These are phyloP conservation scores for Deuterostichococcus epilithicus DNA, from an alignment of 139 green algal species.

Conservation along the genomic window DNA sequence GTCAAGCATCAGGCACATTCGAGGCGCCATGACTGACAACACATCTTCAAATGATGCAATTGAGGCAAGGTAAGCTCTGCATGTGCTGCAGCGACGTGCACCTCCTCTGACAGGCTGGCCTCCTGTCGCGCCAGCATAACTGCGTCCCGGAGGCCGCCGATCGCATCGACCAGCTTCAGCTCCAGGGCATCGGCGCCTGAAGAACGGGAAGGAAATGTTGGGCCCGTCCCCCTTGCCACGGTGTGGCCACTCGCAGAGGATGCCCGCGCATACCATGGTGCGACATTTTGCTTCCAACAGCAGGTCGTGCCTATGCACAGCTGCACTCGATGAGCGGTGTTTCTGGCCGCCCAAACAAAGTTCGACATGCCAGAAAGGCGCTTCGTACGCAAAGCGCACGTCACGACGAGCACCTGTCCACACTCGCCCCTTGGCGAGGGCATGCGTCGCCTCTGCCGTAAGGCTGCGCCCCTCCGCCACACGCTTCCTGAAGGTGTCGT, in stretches of 20 bases:
- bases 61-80: constrained; percentile 1
- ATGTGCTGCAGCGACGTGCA: neutral
- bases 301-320: too few species aligned
- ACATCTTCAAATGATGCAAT: too few species aligned
- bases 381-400: too few species aligned
- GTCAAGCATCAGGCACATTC: too few species aligned
- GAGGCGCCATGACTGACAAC: too few species aligned
- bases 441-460: neutral
- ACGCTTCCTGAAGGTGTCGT: constrained; percentile 17
- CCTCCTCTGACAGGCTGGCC: constrained; percentile 11
- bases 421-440: constrained; percentile 27
- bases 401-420: constrained; percentile 12
- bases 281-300: too few species aligned
- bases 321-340: too few species aligned
- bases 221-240: too few species aligned
- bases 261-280: too few species aligned
- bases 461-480: constrained; percentile 20
- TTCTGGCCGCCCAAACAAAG: too few species aligned
- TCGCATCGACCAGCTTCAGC: constrained; percentile 21
- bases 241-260: too few species aligned
- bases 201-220: neutral
- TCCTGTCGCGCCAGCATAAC: constrained; percentile 6
- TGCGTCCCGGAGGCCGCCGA: constrained; percentile 24
- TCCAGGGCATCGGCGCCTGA: constrained; percentile 11
- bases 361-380: neutral